These are phyloP conservation scores for Talaromyces piceae DNA, from an alignment of 2,329 filamentous ascomycete species.

Conservation along the genomic window DNA sequence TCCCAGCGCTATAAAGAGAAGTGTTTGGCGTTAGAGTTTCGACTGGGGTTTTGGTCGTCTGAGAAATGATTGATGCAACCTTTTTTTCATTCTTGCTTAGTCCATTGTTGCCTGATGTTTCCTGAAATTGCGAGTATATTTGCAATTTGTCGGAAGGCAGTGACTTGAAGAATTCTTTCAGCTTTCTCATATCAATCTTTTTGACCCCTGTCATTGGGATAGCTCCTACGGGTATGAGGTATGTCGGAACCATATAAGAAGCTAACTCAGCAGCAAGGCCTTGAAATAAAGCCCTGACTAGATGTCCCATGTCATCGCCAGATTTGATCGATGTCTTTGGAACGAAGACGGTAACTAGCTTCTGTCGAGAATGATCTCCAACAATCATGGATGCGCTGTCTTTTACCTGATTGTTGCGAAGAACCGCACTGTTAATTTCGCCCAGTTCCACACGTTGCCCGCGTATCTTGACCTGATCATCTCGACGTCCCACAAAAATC, in stretches of 20 bases:
- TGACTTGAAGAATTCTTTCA: conserved; percentile 44
- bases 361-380: conserved; percentile 37
- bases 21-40: conserved; percentile 53
- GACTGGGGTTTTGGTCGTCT: conserved; percentile 41
- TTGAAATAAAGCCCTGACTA: conserved; percentile 46
- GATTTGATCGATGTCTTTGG: conserved; percentile 23
- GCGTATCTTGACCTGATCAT: conserved; percentile 74
- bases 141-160: conserved; percentile 44
- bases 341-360: conserved; percentile 65
- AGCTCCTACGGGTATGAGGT: conserved; percentile 59
- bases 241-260: conserved; percentile 70
- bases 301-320: conserved; percentile 2
- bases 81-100: conserved; percentile 51
- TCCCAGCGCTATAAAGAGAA: conserved; percentile 68
- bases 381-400: conserved; percentile 60
- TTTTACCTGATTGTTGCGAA: conserved; percentile 45
- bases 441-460: conserved; percentile 72
- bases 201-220: conserved; percentile 68
- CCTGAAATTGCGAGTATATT: conserved; percentile 22
- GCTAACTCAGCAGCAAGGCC: conserved; percentile 53
- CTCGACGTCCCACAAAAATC: conserved; percentile 63
- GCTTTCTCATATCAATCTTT: conserved; percentile 58
- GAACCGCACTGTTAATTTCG: conserved; percentile 61
- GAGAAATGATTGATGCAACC: conserved; percentile 50
- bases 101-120: conserved; percentile 23